Evolutionary conservation across 768 basidiomycete genomes (phyloP).

Genomic region (Lentinula aciculospora): DNA sequence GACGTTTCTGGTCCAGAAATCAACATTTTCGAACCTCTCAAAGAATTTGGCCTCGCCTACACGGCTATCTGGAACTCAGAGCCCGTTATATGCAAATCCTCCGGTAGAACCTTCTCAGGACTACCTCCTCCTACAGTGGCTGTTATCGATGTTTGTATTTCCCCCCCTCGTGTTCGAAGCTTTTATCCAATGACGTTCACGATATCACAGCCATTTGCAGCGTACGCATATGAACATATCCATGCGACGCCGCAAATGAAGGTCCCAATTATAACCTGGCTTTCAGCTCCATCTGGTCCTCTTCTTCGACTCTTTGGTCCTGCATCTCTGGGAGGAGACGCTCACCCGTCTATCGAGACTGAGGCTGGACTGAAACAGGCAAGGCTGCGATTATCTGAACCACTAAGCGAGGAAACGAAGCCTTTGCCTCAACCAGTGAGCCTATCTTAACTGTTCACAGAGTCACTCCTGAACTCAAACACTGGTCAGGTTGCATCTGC

Average conservation of each 20-base stretch:
- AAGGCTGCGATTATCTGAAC: not conserved
- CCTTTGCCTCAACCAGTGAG: not conserved
- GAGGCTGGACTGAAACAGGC: not conserved
- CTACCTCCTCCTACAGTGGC: slow-evolving; percentile 1
- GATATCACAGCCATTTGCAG: not conserved
- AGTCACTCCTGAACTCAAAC: not conserved
- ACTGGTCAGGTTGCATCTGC: not conserved
- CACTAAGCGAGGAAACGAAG: not conserved
- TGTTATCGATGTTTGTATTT: not conserved
- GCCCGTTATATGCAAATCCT: not conserved
- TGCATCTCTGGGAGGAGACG: not conserved
- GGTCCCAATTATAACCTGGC: not conserved
- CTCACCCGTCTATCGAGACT: not conserved
- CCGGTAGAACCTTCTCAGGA: not conserved
- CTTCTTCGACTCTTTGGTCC: not conserved
- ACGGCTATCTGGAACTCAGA: not conserved
- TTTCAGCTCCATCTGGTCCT: not conserved
- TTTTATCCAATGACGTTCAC: not conserved
- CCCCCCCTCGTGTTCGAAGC: not conserved
- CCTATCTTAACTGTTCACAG: too few relatives aligned
- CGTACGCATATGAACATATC: not conserved
- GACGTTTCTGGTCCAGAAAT: not conserved
- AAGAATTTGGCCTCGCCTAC: not conserved
- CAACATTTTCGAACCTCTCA: not conserved
- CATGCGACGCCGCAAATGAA: not conserved